Conservation (phyloP, 495 filamentous ascomycete species). For the Talaromyces liani region DNA sequence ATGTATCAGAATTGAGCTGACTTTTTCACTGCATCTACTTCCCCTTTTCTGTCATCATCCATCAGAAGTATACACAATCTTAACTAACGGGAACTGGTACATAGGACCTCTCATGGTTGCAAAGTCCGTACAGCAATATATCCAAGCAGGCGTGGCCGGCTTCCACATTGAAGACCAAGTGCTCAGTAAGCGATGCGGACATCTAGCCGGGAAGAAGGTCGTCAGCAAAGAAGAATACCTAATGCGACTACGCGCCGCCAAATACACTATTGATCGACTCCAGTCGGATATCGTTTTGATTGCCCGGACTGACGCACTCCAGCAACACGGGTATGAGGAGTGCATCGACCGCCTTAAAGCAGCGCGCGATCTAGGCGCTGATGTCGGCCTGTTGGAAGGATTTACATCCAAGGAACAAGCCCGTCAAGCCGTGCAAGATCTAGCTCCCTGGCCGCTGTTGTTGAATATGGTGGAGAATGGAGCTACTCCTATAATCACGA, state of each 20-base stretch:
- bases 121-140: conserved; percentile 43
- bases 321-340: conserved; percentile 43
- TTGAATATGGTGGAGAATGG: conserved; percentile 63
- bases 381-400: conserved; percentile 50
- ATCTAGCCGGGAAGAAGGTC: conserved; percentile 44
- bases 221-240: conserved; percentile 34
- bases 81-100: too few relatives aligned
- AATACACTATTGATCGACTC: background rate
- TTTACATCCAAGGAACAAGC: conserved; percentile 37
- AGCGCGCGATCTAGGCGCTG: conserved; percentile 39
- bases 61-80: too few relatives aligned
- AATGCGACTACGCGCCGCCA: conserved; percentile 37
- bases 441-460: conserved; percentile 50
- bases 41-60: too few relatives aligned
- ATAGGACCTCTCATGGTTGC: conserved; percentile 37
- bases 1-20: too few relatives aligned
- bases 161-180: conserved; percentile 58
- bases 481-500: conserved; percentile 50
- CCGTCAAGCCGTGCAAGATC: conserved; percentile 27
- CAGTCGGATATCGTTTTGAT: conserved; percentile 45
- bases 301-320: conserved; percentile 49
- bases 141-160: conserved; percentile 46
- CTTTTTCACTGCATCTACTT: too few relatives aligned
- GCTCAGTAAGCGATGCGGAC: conserved; percentile 48
- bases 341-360: conserved; percentile 36